A percentile compares a stretch with the other conserved stretches of the same genome.
phyloP scores from a whole-genome alignment of 116 monocot species.

The Zostera marina region DNA sequence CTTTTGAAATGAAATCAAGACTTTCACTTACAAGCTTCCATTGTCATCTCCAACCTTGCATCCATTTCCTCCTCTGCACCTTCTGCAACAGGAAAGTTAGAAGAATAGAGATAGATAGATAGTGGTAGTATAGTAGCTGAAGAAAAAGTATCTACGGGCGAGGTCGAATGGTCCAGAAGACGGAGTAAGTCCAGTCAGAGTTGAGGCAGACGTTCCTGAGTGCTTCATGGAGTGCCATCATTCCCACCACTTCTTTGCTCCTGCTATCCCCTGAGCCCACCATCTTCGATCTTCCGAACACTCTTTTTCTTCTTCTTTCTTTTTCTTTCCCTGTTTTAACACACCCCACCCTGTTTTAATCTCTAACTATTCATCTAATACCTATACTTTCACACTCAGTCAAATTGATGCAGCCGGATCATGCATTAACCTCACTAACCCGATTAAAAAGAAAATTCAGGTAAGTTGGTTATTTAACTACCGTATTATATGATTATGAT shows the following conservation, averaged over 20 bases:
- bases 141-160: constrained; percentile 47
- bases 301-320: constrained; percentile 5
- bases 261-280: constrained; percentile 48
- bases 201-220: constrained; percentile 88
- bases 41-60: constrained; percentile 99
- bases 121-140: neutral
- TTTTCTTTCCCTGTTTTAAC: neutral
- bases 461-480: no score
- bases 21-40: constrained; percentile 72
- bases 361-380: no score
- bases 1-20: neutral
- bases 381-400: no score
- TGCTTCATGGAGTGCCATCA: constrained; percentile 98
- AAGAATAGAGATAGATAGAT: neutral
- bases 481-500: no score
- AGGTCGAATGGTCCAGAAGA: constrained; percentile 97
- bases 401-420: no score
- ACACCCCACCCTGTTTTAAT: neutral
- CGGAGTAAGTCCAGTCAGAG: constrained; percentile 99
- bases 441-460: no score
- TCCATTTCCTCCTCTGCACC: constrained; percentile 91
- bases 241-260: constrained; percentile 77
- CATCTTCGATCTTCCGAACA: constrained; percentile 18
- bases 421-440: no score
- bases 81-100: constrained; percentile 16